Percentiles rank a stretch among this genome's conserved stretches.
These are phyloP conservation scores for Prunus kanzakura DNA, from an alignment of 306 rosid species.

Conservation along the genomic window DNA sequence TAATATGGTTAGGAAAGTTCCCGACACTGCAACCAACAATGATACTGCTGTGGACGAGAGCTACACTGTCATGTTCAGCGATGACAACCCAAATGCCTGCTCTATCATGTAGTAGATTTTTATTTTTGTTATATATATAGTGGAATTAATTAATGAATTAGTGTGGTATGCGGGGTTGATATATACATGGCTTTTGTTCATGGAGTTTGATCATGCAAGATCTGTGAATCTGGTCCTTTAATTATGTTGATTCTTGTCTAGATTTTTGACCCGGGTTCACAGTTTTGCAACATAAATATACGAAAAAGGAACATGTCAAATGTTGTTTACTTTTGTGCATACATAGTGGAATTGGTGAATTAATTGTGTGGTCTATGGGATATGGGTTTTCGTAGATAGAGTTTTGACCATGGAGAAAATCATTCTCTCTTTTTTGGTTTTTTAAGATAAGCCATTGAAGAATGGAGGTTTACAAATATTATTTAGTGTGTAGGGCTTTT, in stretches of 20 bases:
- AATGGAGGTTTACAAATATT: too few species aligned
- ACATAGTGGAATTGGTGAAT: too few species aligned
- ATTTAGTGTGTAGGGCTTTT: neutral
- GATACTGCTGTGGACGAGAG: constrained; percentile 59
- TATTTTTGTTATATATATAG: neutral
- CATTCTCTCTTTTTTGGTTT: too few species aligned
- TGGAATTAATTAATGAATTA: neutral
- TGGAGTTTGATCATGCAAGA: neutral
- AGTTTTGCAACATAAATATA: neutral
- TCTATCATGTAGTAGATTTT: constrained; percentile 54
- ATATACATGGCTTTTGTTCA: neutral
- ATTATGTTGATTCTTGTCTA: too few species aligned
- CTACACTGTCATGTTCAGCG: constrained; percentile 64
- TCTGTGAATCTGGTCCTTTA: neutral
- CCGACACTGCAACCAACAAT: constrained; percentile 45
- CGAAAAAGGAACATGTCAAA: too few species aligned
- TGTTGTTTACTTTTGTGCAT: too few species aligned
- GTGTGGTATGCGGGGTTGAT: neutral
- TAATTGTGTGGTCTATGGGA: too few species aligned
- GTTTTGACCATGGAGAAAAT: too few species aligned
- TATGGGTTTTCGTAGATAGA: too few species aligned
- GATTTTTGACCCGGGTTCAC: too few species aligned
- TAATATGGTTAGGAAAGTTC: constrained; percentile 76
- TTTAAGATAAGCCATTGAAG: too few species aligned
- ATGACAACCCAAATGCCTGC: constrained; percentile 89